A percentile compares a stretch with the other conserved stretches of the same genome.
These are phyloP conservation scores for Salix udensis DNA, from an alignment of 345 rosid species.

Conservation along the genomic window DNA sequence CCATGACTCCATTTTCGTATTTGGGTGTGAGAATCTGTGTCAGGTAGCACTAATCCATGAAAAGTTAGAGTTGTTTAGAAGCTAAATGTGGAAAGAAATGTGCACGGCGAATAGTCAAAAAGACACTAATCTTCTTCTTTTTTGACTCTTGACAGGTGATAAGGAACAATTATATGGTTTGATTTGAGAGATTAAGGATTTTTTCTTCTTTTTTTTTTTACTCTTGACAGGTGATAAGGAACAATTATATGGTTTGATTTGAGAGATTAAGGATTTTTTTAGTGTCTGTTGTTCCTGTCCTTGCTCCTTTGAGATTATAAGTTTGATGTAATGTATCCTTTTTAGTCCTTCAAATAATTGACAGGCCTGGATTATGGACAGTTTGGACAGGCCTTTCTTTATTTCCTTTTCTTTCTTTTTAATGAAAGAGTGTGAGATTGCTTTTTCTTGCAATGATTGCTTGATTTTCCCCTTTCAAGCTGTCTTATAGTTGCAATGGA, in stretches of 20 bases:
- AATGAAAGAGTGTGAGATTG: too few relatives aligned
- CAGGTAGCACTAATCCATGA: slow-evolving; percentile 14
- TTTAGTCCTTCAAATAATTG: not conserved
- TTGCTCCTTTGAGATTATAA: not conserved
- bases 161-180: not conserved
- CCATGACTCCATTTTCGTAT: not conserved
- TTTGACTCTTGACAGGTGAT: not conserved
- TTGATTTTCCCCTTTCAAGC: not conserved
- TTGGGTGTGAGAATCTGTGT: slow-evolving; percentile 22
- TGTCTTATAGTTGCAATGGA: not conserved
- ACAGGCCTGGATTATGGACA: not conserved
- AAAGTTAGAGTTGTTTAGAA: not conserved
- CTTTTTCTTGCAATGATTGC: not conserved
- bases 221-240: not conserved
- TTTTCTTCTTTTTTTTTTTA: not conserved
- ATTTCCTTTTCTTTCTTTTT: too few relatives aligned
- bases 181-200: not conserved
- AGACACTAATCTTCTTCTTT: not conserved
- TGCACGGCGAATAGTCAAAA: not conserved
- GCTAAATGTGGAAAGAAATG: slow-evolving; percentile 12
- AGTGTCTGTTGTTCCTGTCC: not conserved
- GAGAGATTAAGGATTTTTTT: not conserved
- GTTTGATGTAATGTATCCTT: too few relatives aligned
- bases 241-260: not conserved
- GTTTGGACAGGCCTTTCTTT: not conserved